A percentile compares a stretch with the other conserved stretches of the same genome.
phyloP scores from a whole-genome alignment of 2,329 filamentous ascomycete genomes.

The Biscogniauxia sp. region DNA sequence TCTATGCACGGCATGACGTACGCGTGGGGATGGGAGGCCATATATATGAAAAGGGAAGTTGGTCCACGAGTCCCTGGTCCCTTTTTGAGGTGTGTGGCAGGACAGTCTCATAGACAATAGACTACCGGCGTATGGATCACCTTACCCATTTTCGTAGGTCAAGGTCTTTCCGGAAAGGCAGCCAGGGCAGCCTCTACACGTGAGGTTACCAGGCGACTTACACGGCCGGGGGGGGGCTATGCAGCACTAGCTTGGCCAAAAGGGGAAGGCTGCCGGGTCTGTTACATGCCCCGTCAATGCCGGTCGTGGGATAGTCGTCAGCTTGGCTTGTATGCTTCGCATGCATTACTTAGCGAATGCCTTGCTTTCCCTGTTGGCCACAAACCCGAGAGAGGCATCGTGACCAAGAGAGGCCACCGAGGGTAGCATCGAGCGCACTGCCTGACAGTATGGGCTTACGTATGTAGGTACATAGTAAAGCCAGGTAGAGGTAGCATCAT shows the following conservation, averaged over 20 bases:
- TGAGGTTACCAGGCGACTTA: neutral
- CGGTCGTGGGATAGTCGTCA: neutral
- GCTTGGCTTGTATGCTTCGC: neutral
- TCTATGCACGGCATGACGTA: neutral
- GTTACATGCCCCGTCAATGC: constrained; percentile 4
- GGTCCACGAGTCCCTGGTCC: neutral
- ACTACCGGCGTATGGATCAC: neutral
- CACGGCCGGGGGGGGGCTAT: too few species aligned
- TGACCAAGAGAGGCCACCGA: constrained; percentile 5
- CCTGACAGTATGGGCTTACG: neutral
- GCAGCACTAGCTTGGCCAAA: constrained; percentile 6
- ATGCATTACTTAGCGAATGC: neutral
- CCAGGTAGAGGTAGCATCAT: neutral
- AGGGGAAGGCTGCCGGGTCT: constrained; percentile 16
- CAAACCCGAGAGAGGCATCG: neutral
- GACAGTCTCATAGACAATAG: neutral
- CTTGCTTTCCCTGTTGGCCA: neutral
- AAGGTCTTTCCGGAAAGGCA: neutral
- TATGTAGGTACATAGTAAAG: neutral
- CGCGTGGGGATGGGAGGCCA: too few species aligned
- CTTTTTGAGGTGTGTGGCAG: neutral
- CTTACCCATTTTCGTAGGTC: neutral
- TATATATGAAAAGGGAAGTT: neutral
- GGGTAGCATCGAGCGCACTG: constrained; percentile 2
- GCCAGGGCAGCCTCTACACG: neutral